Conservation (phyloP, 345 rosid species). For the Gossypium raimondii region DNA sequence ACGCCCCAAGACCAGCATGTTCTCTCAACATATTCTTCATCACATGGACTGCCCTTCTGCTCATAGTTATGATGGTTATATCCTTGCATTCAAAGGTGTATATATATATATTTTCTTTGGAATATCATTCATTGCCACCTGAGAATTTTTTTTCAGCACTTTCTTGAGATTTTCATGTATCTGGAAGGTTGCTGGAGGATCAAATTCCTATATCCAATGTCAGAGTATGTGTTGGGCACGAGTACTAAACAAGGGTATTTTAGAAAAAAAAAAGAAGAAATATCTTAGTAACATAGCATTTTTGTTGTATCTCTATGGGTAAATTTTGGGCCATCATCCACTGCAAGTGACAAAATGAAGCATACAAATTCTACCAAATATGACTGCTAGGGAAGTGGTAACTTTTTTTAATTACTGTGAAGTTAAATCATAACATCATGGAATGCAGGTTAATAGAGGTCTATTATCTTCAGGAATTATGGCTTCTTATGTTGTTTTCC, state of each 20-base stretch:
- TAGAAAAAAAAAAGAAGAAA: too few relatives aligned
- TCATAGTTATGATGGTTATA: slow-evolving; percentile 60
- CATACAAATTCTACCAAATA: not conserved
- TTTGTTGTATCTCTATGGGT: not conserved
- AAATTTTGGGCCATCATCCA: not conserved
- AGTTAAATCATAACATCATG: too few relatives aligned
- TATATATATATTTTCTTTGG: not conserved
- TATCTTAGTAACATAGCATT: too few relatives aligned
- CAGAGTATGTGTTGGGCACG: too few relatives aligned
- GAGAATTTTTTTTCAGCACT: not conserved
- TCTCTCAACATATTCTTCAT: slow-evolving; percentile 79
- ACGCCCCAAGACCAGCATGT: slow-evolving; percentile 43
- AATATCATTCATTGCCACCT: not conserved
- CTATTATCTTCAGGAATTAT: slow-evolving; percentile 79
- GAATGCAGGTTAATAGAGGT: slow-evolving; percentile 62
- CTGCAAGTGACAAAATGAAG: not conserved
- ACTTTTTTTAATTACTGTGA: too few relatives aligned
- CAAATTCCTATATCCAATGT: too few relatives aligned
- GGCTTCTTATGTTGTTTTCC: slow-evolving; percentile 84
- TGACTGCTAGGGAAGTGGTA: not conserved
- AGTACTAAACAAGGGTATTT: too few relatives aligned
- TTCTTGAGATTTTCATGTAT: not conserved
- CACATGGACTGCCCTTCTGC: slow-evolving; percentile 63
- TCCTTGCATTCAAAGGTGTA: slow-evolving; percentile 72
- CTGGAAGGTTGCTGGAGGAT: too few relatives aligned